Base-by-base conservation (phyloP, 2,329 filamentous ascomycete species). In the Xylaria sp. region DNA sequence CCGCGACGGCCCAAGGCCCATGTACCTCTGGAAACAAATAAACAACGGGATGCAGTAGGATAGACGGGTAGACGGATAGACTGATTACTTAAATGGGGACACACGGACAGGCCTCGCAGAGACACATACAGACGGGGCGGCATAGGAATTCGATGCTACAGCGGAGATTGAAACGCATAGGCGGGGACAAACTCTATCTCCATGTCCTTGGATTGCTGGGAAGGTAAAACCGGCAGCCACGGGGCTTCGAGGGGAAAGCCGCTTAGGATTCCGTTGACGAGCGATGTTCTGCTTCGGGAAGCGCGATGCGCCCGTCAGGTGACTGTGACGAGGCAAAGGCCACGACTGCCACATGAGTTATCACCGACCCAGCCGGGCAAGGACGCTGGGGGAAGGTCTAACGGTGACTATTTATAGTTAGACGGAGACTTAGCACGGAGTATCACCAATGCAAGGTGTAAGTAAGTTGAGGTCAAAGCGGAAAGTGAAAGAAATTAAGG, bases 161-260 rank as follows among this genome's bases (percentile, higher is more conserved):
- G 68, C 59, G 66, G 63, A 15, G 64, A 57, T 58, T 57, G 72
- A 7, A 55, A 64, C 64, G 62, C 54, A 20, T 65, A 71, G 66
- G 28, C 20, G 59, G 20, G 4, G 33, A 39, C 13, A 25, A 55
- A 39, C 28, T 31, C 25, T 52, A n/a, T 52, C 25, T 46, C 31
- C 2, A 15, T 9, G 48, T 41, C 15, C 18, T 46, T n/a, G 10
- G 25, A 51, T 46, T 31, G 20, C n/a, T 52, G 31, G 18, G 33
- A 41, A 36, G 28, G 31, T 23, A 12, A 43, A 8, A 25, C 28
- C 48, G 41, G 25, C 33, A 48, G 33, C 48, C 36, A 56, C 61
- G 46, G 56, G 49, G 15, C 28, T 46, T 43, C 6, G 54, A 39
- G 25, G 41, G 15, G 56, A 39, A 25, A 3, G 51, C 48, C 46